Evolutionary conservation across 495 filamentous ascomycete species (phyloP).

Genomic region (Penicillium tannophilum): DNA sequence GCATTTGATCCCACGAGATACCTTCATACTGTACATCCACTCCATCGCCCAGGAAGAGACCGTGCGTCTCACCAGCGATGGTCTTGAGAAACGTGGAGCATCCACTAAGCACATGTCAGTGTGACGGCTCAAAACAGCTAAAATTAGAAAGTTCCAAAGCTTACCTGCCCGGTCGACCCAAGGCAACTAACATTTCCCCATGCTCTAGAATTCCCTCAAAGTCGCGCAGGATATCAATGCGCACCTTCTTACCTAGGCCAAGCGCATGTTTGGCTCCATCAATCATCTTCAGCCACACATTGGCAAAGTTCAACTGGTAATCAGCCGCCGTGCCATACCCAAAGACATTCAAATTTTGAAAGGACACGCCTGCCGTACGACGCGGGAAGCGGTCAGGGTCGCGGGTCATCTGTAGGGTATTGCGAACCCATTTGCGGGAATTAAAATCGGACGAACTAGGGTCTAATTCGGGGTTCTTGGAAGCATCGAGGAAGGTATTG

Average conservation of each 20-base stretch:
- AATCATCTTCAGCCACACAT: conserved; percentile 59
- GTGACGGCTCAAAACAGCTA: not conserved
- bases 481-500: conserved; percentile 48
- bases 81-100: conserved; percentile 82
- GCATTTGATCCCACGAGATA: conserved; percentile 55
- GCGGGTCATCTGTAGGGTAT: conserved; percentile 42
- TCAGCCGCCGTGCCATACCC: conserved; percentile 73
- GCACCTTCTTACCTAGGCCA: conserved; percentile 54
- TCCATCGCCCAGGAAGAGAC: conserved; percentile 64
- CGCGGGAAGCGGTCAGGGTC: conserved; percentile 47
- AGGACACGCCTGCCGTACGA: conserved; percentile 46
- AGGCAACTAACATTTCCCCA: conserved; percentile 80
- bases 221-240: conserved; percentile 73
- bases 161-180: conserved; percentile 70
- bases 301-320: conserved; percentile 72
- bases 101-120: conserved; percentile 47
- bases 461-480: conserved; percentile 44
- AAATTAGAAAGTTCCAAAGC: conserved; percentile 15
- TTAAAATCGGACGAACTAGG: conserved; percentile 46
- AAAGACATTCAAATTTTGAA: conserved; percentile 68
- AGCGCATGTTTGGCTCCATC: conserved; percentile 49
- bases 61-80: conserved; percentile 74
- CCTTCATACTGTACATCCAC: conserved; percentile 78
- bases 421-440: conserved; percentile 51
- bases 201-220: conserved; percentile 76